phyloP scores from a whole-genome alignment of 805 yeast species.

The Starmera dryadoides region DNA sequence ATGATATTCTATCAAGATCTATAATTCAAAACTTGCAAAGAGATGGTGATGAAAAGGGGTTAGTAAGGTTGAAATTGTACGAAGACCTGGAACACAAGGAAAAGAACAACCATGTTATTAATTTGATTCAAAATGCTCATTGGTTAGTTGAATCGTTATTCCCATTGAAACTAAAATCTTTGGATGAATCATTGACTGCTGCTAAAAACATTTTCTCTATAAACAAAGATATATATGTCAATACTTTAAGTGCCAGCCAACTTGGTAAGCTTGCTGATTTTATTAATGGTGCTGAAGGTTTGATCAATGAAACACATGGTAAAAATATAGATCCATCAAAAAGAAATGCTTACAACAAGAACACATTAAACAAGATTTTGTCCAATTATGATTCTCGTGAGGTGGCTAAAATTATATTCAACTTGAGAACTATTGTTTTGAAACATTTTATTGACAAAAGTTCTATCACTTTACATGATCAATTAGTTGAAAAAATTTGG shows the following conservation, averaged over 20 bases:
- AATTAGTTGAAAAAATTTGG: conserved; percentile 60
- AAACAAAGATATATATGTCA: conserved; percentile 36
- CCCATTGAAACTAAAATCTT: conserved; percentile 14
- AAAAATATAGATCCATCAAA: conserved; percentile 38
- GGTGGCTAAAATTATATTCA: conserved; percentile 44
- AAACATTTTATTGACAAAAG: conserved; percentile 36
- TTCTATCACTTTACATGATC: conserved; percentile 38
- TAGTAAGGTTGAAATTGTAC: conserved; percentile 6
- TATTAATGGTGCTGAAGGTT: conserved; percentile 53
- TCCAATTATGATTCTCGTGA: conserved; percentile 52
- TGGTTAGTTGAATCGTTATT: conserved; percentile 39
- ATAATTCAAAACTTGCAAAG: conserved; percentile 23
- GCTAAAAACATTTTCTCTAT: conserved; percentile 21
- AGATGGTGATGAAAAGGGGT: conserved; percentile 14
- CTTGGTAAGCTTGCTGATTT: conserved; percentile 66
- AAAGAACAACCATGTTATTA: conserved; percentile 33
- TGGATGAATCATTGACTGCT: conserved; percentile 9
- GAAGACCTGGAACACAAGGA: conserved; percentile 22
- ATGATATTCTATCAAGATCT: conserved; percentile 21
- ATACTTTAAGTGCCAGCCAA: conserved; percentile 39
- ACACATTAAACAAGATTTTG: conserved; percentile 50
- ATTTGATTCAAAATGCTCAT: conserved; percentile 45
- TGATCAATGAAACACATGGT: conserved; percentile 27
- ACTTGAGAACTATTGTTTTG: conserved; percentile 48
- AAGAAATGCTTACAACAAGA: conserved; percentile 58